Evolutionary conservation across 768 basidiomycete species (phyloP).

Genomic region (Brasilioporus rufonigricans): DNA sequence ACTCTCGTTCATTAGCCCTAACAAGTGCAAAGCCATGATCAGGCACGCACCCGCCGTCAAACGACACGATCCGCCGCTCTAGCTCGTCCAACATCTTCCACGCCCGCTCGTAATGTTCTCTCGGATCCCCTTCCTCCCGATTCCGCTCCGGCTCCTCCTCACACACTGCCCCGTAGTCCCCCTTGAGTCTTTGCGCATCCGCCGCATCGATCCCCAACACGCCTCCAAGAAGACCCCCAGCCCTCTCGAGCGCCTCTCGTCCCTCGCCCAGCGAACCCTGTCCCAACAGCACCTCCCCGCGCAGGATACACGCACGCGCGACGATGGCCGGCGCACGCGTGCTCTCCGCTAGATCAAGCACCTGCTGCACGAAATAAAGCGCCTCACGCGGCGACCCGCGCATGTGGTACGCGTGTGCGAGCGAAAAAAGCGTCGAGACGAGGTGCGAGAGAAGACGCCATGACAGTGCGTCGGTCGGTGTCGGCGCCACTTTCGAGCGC

Average conservation of each 20-base stretch:
- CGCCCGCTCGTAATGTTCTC: conserved; percentile 53
- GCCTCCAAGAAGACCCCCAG: conserved; percentile 44
- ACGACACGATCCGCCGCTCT: conserved; percentile 48
- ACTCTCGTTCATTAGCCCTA: background rate
- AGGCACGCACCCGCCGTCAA: conserved; percentile 50
- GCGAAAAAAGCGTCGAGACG: conserved; percentile 59
- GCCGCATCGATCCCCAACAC: conserved; percentile 56
- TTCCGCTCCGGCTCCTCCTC: conserved; percentile 25
- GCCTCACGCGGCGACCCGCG: conserved; percentile 85
- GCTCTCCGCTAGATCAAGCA: conserved; percentile 66
- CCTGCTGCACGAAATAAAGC: conserved; percentile 80
- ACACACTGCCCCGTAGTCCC: conserved; percentile 41
- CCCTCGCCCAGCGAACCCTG: conserved; percentile 61
- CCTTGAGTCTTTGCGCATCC: conserved; percentile 54
- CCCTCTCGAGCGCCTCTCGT: conserved; percentile 49
- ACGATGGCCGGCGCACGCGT: conserved; percentile 64
- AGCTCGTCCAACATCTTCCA: conserved; percentile 60
- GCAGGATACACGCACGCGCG: conserved; percentile 62
- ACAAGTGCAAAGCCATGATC: too few relatives aligned
- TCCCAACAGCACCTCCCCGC: conserved; percentile 69
- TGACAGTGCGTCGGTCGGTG: conserved; percentile 54
- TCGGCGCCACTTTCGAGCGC: conserved; percentile 15
- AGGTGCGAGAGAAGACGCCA: conserved; percentile 79
- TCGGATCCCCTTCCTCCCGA: conserved; percentile 40
- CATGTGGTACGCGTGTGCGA: conserved; percentile 60